Conservation (phyloP, 805 yeast species). For the Wickerhamiella vanderwaltii region DNA sequence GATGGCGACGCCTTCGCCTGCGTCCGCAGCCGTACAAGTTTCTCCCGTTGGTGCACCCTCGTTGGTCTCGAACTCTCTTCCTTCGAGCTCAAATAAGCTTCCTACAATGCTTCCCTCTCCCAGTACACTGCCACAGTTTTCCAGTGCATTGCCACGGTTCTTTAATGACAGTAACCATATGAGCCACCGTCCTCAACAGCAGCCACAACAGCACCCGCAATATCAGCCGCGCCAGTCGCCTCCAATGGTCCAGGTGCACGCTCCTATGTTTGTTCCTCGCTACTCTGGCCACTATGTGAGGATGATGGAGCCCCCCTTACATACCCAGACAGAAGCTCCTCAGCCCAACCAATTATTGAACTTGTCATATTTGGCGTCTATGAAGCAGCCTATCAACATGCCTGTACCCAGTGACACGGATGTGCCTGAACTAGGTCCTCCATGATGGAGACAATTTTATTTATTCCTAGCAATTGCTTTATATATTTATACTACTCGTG, state of each 20-base stretch:
- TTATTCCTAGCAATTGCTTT: too few relatives aligned
- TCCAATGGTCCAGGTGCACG: constrained; percentile 7
- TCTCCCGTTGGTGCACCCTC: neutral
- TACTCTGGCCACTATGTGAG: constrained; percentile 4
- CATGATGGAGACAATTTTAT: too few relatives aligned
- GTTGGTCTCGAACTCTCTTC: neutral
- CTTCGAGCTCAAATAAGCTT: neutral
- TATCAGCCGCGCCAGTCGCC: neutral
- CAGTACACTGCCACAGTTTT: neutral
- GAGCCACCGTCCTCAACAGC: neutral
- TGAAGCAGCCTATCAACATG: constrained; percentile 5
- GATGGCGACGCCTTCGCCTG: neutral
- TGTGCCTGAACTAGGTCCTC: constrained; percentile 4
- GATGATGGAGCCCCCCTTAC: constrained; percentile 3
- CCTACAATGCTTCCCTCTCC: constrained; percentile 1
- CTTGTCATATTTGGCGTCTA: constrained; percentile 5
- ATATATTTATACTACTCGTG: too few relatives aligned
- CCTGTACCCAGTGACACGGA: constrained; percentile 9
- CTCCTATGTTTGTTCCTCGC: constrained; percentile 8
- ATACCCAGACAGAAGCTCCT: constrained; percentile 1
- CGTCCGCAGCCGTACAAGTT: neutral
- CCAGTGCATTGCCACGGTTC: neutral
- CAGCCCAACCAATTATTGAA: constrained; percentile 10
- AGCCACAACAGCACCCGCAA: neutral
- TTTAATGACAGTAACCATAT: too few relatives aligned